phyloP scores from a whole-genome alignment of 1,139 yeast genomes.

The Magnusiomyces ingens region DNA sequence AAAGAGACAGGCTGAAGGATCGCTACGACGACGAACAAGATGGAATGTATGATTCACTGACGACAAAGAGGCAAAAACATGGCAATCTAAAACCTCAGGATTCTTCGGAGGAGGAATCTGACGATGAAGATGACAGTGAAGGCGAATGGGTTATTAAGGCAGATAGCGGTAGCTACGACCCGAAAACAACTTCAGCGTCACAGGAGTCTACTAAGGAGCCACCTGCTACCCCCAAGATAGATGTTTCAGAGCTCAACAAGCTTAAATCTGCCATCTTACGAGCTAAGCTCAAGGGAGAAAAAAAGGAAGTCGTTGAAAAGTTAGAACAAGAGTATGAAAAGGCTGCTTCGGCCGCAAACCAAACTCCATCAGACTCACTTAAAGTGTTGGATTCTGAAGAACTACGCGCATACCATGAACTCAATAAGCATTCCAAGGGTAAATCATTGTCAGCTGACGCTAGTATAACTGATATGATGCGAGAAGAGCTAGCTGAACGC shows the following conservation, averaged over 20 bases:
- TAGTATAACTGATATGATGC: conserved; percentile 37
- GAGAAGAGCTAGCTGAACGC: conserved; percentile 32
- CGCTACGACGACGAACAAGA: conserved; percentile 7
- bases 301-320: conserved; percentile 19
- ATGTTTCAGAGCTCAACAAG: conserved; percentile 3
- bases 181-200: not conserved
- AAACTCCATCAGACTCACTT: conserved; percentile 1
- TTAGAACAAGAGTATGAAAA: conserved; percentile 30
- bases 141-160: conserved; percentile 29
- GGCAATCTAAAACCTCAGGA: conserved; percentile 9
- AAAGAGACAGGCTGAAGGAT: too few species aligned
- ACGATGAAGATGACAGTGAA: conserved; percentile 8
- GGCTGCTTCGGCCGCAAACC: conserved; percentile 10
- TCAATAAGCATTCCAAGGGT: not conserved
- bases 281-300: conserved; percentile 32
- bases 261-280: conserved; percentile 32
- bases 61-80: not conserved
- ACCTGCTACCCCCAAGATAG: not conserved
- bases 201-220: conserved; percentile 8
- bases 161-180: conserved; percentile 18
- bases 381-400: conserved; percentile 12
- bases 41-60: conserved; percentile 6
- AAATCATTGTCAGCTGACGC: conserved; percentile 23
- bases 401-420: conserved; percentile 11
- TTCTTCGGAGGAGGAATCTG: conserved; percentile 3